Evolutionary conservation across 768 basidiomycete species (phyloP).

Genomic region (Calocera cornea): DNA sequence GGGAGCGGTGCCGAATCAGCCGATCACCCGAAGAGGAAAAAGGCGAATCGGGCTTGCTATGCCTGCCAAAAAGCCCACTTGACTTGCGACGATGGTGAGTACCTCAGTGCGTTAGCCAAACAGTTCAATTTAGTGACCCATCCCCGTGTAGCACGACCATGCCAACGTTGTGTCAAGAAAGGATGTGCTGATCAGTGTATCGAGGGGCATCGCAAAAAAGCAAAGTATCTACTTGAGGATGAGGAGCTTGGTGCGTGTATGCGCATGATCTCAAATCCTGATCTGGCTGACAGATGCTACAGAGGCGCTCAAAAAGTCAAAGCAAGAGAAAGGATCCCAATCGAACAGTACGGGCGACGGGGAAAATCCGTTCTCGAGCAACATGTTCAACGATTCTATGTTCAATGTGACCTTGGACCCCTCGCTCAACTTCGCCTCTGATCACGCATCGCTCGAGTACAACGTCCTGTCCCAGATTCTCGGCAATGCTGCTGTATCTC

Average conservation of each 20-base stretch:
- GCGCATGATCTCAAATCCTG: neutral
- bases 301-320: conserved; percentile 7
- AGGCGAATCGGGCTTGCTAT: conserved; percentile 84
- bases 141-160: conserved; percentile 64
- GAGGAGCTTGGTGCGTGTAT: conserved; percentile 63
- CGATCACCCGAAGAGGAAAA: conserved; percentile 69
- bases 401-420: conserved; percentile 50
- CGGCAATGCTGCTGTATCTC: conserved; percentile 39
- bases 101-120: conserved; percentile 6
- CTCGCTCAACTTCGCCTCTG: conserved; percentile 59
- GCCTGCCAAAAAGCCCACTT: conserved; percentile 95
- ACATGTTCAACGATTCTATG: conserved; percentile 36
- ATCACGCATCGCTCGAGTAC: conserved; percentile 88
- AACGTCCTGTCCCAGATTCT: conserved; percentile 87
- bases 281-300: neutral
- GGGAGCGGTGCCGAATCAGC: neutral
- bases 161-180: conserved; percentile 89
- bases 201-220: conserved; percentile 94
- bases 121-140: neutral
- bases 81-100: conserved; percentile 95
- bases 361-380: neutral
- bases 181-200: conserved; percentile 78
- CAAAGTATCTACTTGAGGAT: conserved; percentile 90
- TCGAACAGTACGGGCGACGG: neutral
- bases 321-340: conserved; percentile 4